Evolutionary conservation across 257 asterid genomes (phyloP).

Genomic region (Plantago elongata): DNA sequence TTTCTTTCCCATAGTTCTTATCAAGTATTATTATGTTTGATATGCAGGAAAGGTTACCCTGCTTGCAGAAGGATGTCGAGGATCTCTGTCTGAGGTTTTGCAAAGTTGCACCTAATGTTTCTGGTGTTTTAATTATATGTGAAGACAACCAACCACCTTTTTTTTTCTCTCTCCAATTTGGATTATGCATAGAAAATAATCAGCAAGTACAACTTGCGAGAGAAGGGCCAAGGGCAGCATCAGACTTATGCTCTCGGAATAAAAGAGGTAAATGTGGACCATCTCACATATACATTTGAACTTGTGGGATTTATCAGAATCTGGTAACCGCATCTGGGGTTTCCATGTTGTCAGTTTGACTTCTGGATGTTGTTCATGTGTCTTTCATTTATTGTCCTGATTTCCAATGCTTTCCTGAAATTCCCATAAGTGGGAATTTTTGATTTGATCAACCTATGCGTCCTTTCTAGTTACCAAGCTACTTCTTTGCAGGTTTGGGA

Average conservation of each 20-base stretch:
- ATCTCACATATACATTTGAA: background rate
- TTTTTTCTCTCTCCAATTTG: background rate
- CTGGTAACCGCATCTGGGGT: background rate
- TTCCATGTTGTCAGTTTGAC: no score
- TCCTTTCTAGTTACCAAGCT: slow-evolving; percentile 6
- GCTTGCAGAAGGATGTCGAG: slow-evolving; percentile 98
- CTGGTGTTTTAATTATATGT: slow-evolving; percentile 14
- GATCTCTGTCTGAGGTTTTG: slow-evolving; percentile 90
- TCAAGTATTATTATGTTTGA: slow-evolving; percentile 23
- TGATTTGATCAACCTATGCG: no score
- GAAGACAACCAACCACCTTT: slow-evolving; percentile 12
- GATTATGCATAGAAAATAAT: slow-evolving; percentile 53
- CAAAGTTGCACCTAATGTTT: slow-evolving; percentile 13
- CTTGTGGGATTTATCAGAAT: no score
- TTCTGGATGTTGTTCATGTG: no score
- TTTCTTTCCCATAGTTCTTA: slow-evolving; percentile 9
- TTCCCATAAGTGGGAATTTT: no score
- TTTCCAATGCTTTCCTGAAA: no score
- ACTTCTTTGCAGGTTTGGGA: slow-evolving; percentile 82
- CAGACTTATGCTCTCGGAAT: slow-evolving; percentile 98
- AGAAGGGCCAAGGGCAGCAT: slow-evolving; percentile 87
- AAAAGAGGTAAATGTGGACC: slow-evolving; percentile 62
- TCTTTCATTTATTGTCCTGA: no score
- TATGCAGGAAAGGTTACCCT: slow-evolving; percentile 70
- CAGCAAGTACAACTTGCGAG: slow-evolving; percentile 65